Conservation (phyloP, 257 asterid genomes). For the Prunella vulgaris region DNA sequence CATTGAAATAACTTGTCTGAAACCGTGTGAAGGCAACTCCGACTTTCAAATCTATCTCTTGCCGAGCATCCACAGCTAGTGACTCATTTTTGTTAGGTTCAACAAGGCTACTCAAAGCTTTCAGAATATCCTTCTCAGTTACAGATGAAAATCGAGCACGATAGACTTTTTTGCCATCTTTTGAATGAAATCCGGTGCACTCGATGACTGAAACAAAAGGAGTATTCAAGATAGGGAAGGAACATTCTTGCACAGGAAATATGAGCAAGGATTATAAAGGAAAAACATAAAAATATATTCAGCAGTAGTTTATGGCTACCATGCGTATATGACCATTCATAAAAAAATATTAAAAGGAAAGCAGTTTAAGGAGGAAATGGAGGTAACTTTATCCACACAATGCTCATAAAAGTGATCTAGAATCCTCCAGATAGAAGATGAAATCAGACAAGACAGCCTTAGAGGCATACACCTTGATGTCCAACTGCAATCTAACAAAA, state of each 20-base stretch:
- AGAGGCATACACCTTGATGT: neutral
- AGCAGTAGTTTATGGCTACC: neutral
- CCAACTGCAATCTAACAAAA: conserved; percentile 5
- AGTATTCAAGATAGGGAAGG: conserved; percentile 3
- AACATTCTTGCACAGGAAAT: neutral
- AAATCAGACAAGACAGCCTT: neutral
- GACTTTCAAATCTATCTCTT: conserved; percentile 95
- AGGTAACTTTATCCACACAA: neutral
- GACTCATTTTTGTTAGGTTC: conserved; percentile 85
- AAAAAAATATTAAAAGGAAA: conserved; percentile 6
- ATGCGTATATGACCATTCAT: neutral
- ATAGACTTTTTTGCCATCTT: conserved; percentile 54
- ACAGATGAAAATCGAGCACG: conserved; percentile 95
- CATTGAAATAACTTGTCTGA: conserved; percentile 87
- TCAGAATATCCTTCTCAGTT: conserved; percentile 75
- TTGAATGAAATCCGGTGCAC: conserved; percentile 62
- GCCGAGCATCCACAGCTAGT: conserved; percentile 91
- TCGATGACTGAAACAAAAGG: conserved; percentile 61
- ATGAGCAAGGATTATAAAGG: conserved; percentile 9
- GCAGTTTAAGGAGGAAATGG: neutral
- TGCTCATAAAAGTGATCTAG: neutral
- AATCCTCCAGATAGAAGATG: neutral
- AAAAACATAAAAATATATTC: conserved; percentile 4
- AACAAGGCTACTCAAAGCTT: conserved; percentile 72
- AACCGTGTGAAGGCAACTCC: conserved; percentile 95